Percentiles rank a stretch among this genome's conserved stretches.
Conservation (phyloP, 768 basidiomycete species). For the Tylopilus cervinicoccineus region DNA sequence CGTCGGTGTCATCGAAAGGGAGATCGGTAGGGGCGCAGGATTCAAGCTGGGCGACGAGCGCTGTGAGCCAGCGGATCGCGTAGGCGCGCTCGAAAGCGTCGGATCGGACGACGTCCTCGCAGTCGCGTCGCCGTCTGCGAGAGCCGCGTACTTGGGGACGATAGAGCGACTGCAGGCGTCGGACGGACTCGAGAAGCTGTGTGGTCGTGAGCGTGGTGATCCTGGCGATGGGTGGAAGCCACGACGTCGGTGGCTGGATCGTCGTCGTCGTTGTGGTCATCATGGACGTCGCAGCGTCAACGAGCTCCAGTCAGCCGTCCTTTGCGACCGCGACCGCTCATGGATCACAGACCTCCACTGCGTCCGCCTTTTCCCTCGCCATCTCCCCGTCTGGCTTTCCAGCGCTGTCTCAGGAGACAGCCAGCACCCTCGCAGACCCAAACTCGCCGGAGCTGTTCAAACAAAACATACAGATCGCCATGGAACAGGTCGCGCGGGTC, state of each 20-base stretch:
- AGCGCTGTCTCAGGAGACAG: slow-evolving; percentile 27
- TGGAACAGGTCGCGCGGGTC: slow-evolving; percentile 46
- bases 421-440: slow-evolving; percentile 36
- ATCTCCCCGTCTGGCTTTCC: slow-evolving; percentile 18
- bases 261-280: neutral
- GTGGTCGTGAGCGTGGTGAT: slow-evolving; percentile 35
- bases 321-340: slow-evolving; percentile 2
- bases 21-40: neutral
- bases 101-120: slow-evolving; percentile 32
- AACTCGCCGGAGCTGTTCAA: slow-evolving; percentile 63
- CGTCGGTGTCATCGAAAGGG: slow-evolving; percentile 25
- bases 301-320: slow-evolving; percentile 12
- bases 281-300: slow-evolving; percentile 13
- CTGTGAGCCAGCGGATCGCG: slow-evolving; percentile 70
- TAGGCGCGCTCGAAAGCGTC: slow-evolving; percentile 71
- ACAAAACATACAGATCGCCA: slow-evolving; percentile 47
- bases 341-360: slow-evolving; percentile 14
- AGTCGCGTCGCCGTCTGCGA: slow-evolving; percentile 33
- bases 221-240: slow-evolving; percentile 50
- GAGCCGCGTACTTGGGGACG: slow-evolving; percentile 61
- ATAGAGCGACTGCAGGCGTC: slow-evolving; percentile 53
- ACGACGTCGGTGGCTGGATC: slow-evolving; percentile 42
- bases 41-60: slow-evolving; percentile 47
- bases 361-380: slow-evolving; percentile 17
- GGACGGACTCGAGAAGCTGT: slow-evolving; percentile 42